Evolutionary conservation across 2,329 filamentous ascomycete species (phyloP), one percentile per base, ranked within the genome.

Genomic region (Claviceps africana): DNA sequence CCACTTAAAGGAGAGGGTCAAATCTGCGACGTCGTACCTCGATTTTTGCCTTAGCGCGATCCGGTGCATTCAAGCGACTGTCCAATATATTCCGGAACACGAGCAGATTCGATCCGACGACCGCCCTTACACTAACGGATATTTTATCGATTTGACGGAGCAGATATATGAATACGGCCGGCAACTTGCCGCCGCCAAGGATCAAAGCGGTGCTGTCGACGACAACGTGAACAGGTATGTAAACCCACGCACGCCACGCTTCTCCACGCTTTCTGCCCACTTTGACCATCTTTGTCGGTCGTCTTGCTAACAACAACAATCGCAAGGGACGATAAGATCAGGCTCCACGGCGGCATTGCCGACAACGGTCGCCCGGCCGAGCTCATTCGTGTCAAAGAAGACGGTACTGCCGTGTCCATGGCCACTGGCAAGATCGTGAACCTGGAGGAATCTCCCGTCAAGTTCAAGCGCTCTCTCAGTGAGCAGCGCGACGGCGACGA

Each of bases 131-230:
- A 93, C 85, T 77, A 88, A 86, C 78, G 88, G 88, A 65, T 97
- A 97, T 72, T 96, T 96, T 67, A 85, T 96, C 72, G 91, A 97
- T 73, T 82, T 97, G 56, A 84, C 94, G 67, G 88, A 94, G 67
- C 90, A 96, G 79, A 89, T 96, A 61, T 81, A 83, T 66, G 81
- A 88, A 66, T 95, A 95, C 79, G 90, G 88, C 55, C 80, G 83
- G 62, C 86, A 93, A 66, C 82, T 96, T 62, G 83, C 84, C 57
- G 82, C 83, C 59, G 80, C 83, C 58, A 83, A 88, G 63, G 78
- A 85, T 62, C 82, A 81, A 62, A 74, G 79, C 63, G 75, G 74
- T 56, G 74, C 79, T 56, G 74, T 76, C 37, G 72, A 75, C 56
- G 73, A 75, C 53, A 77, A 80, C 63, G 67, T 80, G 56, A 74